Conservation (phyloP, 768 basidiomycete genomes). For the Antrodiella citrinella region DNA sequence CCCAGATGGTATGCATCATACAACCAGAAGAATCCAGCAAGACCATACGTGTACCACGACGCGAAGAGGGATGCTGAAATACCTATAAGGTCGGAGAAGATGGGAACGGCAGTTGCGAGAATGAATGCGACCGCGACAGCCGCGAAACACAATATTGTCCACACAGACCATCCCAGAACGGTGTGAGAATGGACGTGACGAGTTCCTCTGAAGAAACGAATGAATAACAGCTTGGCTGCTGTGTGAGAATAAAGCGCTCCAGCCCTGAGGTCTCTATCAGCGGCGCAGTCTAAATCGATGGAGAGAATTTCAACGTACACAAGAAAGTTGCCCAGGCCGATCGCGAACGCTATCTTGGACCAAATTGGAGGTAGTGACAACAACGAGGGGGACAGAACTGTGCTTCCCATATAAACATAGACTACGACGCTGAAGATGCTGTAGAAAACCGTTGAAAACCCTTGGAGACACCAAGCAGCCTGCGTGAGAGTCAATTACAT, state of each 20-base stretch:
- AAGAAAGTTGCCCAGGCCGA: conserved; percentile 44
- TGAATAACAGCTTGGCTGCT: conserved; percentile 45
- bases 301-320: conserved; percentile 25
- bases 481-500: conserved; percentile 7
- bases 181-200: conserved; percentile 45
- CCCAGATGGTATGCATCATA: conserved; percentile 38
- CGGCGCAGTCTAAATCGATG: not conserved
- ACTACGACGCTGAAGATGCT: conserved; percentile 31
- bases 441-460: conserved; percentile 44
- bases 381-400: conserved; percentile 37
- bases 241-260: conserved; percentile 42
- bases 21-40: conserved; percentile 48
- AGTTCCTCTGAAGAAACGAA: conserved; percentile 41
- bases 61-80: conserved; percentile 47
- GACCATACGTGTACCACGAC: conserved; percentile 51
- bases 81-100: conserved; percentile 47
- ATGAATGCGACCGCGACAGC: conserved; percentile 35
- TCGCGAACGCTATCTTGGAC: conserved; percentile 41
- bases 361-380: conserved; percentile 40
- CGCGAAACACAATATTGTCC: conserved; percentile 36
- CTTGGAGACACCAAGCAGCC: conserved; percentile 50
- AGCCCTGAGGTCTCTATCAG: conserved; percentile 23
- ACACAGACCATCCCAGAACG: conserved; percentile 38
- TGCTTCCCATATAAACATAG: conserved; percentile 41
- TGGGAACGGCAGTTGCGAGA: conserved; percentile 42